Conservation (phyloP, 1,284 basidiomycete genomes). For the Marasmius tenuissimus region DNA sequence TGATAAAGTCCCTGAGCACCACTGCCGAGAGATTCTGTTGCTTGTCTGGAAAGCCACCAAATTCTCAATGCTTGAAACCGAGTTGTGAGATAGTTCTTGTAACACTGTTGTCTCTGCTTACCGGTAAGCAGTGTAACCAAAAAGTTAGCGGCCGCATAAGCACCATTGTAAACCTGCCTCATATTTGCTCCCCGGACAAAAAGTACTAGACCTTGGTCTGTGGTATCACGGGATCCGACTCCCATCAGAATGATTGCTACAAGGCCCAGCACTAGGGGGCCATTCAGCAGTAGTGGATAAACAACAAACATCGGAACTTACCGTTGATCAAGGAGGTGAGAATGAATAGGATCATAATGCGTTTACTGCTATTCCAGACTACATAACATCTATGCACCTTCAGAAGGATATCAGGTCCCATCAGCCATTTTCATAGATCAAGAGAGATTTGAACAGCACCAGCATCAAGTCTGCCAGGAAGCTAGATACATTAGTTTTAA, state of each 20-base stretch:
- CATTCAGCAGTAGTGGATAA: background rate
- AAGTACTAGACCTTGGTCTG: background rate
- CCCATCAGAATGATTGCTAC: background rate
- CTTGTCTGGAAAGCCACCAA: background rate
- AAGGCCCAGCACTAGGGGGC: background rate
- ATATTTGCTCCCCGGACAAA: background rate
- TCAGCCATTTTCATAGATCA: background rate
- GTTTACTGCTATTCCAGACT: background rate
- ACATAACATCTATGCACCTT: background rate
- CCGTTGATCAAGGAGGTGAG: background rate
- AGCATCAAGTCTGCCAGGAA: background rate
- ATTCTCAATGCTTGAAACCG: background rate
- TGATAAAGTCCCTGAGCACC: background rate
- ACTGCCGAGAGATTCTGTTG: background rate
- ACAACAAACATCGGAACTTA: background rate
- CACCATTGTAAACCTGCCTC: background rate
- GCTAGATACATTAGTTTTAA: background rate
- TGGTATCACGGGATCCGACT: background rate
- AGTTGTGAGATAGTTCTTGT: background rate
- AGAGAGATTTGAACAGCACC: background rate
- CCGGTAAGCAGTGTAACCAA: background rate
- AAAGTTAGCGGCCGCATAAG: background rate
- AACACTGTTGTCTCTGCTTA: background rate
- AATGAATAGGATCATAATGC: background rate
- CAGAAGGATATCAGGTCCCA: background rate